Percentiles rank a stretch among this genome's conserved stretches.
Conservation (phyloP, 148 eudicot genomes). For the Selenicereus undatus region DNA sequence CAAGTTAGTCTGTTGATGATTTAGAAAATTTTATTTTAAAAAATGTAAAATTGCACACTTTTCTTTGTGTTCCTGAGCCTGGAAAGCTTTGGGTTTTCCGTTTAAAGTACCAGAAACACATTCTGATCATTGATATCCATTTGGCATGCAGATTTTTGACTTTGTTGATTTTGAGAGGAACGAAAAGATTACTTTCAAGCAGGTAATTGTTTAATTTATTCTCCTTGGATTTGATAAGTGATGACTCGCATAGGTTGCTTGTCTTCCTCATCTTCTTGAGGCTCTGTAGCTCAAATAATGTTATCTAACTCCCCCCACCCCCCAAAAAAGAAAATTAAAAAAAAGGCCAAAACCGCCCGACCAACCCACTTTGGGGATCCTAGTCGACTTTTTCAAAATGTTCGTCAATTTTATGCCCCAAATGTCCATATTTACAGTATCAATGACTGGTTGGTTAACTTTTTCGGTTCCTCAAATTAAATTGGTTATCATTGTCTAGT, state of each 20-base stretch:
- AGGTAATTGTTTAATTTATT: slow-evolving; percentile 31
- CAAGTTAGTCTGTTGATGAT: neutral
- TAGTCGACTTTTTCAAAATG: neutral
- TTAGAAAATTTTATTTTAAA: no score
- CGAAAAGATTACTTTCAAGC: slow-evolving; percentile 57
- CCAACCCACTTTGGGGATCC: neutral
- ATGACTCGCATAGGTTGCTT: neutral
- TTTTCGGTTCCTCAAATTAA: neutral
- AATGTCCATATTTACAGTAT: neutral
- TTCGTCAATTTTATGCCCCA: neutral
- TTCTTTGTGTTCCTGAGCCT: neutral
- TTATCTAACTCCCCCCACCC: neutral
- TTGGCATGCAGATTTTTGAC: slow-evolving; percentile 46
- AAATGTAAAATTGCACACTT: neutral
- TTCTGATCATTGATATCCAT: slow-evolving; percentile 9
- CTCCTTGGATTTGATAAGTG: neutral
- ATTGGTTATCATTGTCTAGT: neutral
- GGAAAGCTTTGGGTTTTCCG: neutral
- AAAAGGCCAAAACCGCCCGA: no score
- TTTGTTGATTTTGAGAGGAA: slow-evolving; percentile 48
- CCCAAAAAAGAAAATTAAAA: neutral
- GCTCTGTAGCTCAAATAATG: neutral
- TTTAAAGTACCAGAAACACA: neutral
- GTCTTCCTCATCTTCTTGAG: neutral
- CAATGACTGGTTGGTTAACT: no score